Evolutionary conservation across 805 yeast genomes (phyloP).

Genomic region (Ogataea allantospora): DNA sequence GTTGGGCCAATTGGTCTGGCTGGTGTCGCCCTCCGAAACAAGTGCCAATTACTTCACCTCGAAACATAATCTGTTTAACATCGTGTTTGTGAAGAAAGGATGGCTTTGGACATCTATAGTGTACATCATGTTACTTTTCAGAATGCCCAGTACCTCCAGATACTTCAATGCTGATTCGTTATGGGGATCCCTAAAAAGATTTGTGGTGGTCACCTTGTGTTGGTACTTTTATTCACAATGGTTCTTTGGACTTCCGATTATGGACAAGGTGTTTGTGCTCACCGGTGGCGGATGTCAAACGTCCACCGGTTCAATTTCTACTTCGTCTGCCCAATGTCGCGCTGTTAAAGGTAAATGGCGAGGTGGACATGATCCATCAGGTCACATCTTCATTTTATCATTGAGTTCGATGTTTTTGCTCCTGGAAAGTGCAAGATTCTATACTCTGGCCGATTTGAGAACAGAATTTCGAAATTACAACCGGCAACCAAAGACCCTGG

Average conservation of each 20-base stretch:
- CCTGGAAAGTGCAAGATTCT: slow-evolving; percentile 49
- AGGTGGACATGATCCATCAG: slow-evolving; percentile 96
- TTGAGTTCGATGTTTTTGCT: slow-evolving; percentile 64
- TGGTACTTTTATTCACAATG: slow-evolving; percentile 89
- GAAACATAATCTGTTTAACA: slow-evolving; percentile 70
- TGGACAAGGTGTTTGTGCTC: slow-evolving; percentile 76
- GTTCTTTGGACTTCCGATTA: slow-evolving; percentile 79
- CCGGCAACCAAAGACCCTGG: slow-evolving; percentile 2
- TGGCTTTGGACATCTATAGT: slow-evolving; percentile 84
- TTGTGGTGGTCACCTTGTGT: slow-evolving; percentile 61
- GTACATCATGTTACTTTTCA: slow-evolving; percentile 24
- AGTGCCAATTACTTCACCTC: slow-evolving; percentile 51
- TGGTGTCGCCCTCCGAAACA: slow-evolving; percentile 43
- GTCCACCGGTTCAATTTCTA: background rate
- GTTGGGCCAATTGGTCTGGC: slow-evolving; percentile 50
- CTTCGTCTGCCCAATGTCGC: slow-evolving; percentile 42
- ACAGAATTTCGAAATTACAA: slow-evolving; percentile 9
- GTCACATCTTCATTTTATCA: slow-evolving; percentile 80
- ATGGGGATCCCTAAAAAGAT: slow-evolving; percentile 37
- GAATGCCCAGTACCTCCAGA: slow-evolving; percentile 16
- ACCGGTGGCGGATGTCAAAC: slow-evolving; percentile 80
- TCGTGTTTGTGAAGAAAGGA: slow-evolving; percentile 78
- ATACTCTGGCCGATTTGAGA: slow-evolving; percentile 13
- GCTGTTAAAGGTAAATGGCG: slow-evolving; percentile 62
- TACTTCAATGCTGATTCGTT: slow-evolving; percentile 7